Percentiles rank a stretch among this genome's conserved stretches.
These are phyloP conservation scores for Geotrichum reessii DNA, from an alignment of 1,139 yeast genomes.

Conservation along the genomic window DNA sequence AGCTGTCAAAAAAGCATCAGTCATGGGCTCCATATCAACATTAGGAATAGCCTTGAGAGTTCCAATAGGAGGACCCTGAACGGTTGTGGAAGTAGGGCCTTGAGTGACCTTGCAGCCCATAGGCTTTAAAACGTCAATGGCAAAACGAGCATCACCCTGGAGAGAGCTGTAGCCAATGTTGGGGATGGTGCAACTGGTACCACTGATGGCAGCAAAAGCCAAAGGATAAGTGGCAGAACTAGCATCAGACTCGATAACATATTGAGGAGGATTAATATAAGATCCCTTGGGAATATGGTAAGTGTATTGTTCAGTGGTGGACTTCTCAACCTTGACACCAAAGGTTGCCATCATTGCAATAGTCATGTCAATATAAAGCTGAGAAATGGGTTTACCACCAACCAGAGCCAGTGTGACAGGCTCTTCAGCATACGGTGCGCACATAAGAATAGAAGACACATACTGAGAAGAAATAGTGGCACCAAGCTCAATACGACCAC, in stretches of 20 bases:
- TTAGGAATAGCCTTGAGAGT: slow-evolving; percentile 59
- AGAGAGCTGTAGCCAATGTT: slow-evolving; percentile 87
- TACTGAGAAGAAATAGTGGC: slow-evolving; percentile 97
- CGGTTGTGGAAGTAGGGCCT: slow-evolving; percentile 80
- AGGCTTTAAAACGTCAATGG: slow-evolving; percentile 83
- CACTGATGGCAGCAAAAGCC: slow-evolving; percentile 97
- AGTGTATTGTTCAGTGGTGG: slow-evolving; percentile 68
- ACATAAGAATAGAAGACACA: slow-evolving; percentile 92
- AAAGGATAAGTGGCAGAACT: slow-evolving; percentile 96
- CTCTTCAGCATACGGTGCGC: slow-evolving; percentile 90
- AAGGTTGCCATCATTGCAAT: slow-evolving; percentile 89
- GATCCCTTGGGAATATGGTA: slow-evolving; percentile 84
- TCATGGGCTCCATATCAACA: slow-evolving; percentile 99
- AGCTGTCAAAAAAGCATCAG: slow-evolving; percentile 96
- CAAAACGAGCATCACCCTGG: slow-evolving; percentile 97
- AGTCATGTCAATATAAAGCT: slow-evolving; percentile 94
- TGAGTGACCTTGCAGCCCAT: slow-evolving; percentile 93
- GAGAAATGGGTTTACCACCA: slow-evolving; percentile 96
- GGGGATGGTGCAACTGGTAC: slow-evolving; percentile 87
- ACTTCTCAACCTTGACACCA: slow-evolving; percentile 72
- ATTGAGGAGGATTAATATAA: slow-evolving; percentile 74
- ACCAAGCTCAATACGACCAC: slow-evolving; percentile 88
- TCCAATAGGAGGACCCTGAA: slow-evolving; percentile 78
- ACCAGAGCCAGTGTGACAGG: slow-evolving; percentile 84
- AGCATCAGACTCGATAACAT: slow-evolving; percentile 95